These are phyloP conservation scores for Ustilago curta DNA, from an alignment of 1,284 basidiomycete species.

Conservation along the genomic window DNA sequence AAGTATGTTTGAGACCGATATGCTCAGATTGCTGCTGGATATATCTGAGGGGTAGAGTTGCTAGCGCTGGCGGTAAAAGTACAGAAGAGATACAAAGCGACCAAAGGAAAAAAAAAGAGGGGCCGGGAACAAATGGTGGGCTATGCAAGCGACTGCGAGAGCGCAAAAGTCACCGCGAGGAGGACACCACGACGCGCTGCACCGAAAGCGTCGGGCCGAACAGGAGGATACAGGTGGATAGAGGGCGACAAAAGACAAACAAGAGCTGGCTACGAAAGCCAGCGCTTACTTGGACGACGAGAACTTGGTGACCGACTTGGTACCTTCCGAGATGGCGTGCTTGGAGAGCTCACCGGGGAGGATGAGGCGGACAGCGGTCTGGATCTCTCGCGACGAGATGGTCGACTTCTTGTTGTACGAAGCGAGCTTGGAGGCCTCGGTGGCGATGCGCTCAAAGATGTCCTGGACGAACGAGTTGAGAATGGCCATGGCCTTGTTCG, in stretches of 20 bases:
- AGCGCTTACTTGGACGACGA: slow-evolving; percentile 69
- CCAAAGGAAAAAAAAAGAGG: slow-evolving; percentile 30
- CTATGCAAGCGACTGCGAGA: slow-evolving; percentile 8
- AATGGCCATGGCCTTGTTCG: slow-evolving; percentile 72
- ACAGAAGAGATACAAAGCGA: slow-evolving; percentile 56
- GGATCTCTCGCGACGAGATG: slow-evolving; percentile 70
- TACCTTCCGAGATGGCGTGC: slow-evolving; percentile 86
- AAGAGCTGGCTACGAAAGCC: background rate
- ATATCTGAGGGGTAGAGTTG: slow-evolving; percentile 50
- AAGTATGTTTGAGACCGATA: slow-evolving; percentile 43
- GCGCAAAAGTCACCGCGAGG: slow-evolving; percentile 3
- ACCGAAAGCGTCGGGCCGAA: slow-evolving; percentile 44
- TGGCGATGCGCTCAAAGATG: slow-evolving; percentile 71
- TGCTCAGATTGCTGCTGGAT: slow-evolving; percentile 62
- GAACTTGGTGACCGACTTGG: slow-evolving; percentile 76
- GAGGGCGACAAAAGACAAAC: slow-evolving; percentile 3
- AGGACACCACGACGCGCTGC: slow-evolving; percentile 50
- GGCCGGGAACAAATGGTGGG: slow-evolving; percentile 10
- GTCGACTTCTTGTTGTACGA: slow-evolving; percentile 70
- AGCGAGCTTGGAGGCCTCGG: slow-evolving; percentile 70
- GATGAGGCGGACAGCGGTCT: slow-evolving; percentile 69
- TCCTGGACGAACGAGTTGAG: slow-evolving; percentile 71
- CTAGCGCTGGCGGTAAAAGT: slow-evolving; percentile 60
- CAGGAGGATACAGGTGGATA: background rate
- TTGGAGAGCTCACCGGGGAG: slow-evolving; percentile 78